Conservation (phyloP, 768 basidiomycete genomes). For the Russula lepida region DNA sequence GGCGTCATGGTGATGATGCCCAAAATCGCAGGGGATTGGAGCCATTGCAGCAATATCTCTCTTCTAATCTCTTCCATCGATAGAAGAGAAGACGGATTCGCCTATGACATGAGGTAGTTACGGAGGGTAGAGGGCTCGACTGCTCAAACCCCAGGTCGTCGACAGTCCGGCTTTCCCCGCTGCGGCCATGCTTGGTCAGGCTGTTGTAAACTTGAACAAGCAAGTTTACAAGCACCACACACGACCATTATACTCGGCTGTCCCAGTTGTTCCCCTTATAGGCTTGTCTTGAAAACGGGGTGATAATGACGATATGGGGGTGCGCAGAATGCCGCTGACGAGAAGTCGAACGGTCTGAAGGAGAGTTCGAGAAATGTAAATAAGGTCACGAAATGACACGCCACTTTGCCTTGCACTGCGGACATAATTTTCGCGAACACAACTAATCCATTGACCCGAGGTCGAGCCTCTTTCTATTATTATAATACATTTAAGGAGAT, state of each 20-base stretch:
- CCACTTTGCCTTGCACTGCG: neutral
- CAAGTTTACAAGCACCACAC: no score
- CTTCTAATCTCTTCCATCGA: neutral
- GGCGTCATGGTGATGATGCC: neutral
- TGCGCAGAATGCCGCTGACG: neutral
- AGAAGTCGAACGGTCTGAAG: neutral
- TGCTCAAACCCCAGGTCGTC: neutral
- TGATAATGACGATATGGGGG: neutral
- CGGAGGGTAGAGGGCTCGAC: neutral
- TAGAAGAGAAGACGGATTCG: neutral
- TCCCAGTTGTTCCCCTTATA: neutral
- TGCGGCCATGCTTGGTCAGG: neutral
- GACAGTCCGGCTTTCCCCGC: neutral
- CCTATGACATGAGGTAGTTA: conserved; percentile 4
- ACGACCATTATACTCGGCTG: no score
- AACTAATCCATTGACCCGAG: neutral
- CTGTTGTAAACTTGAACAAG: neutral
- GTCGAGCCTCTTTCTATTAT: neutral
- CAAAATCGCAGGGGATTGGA: neutral
- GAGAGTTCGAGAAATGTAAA: neutral
- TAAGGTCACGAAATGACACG: neutral
- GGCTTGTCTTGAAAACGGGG: neutral
- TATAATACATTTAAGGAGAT: neutral
- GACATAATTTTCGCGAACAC: neutral
- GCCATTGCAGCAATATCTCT: neutral